Conservation (phyloP, 2,329 filamentous ascomycete species). For the Fragosphaeria purpurea region DNA sequence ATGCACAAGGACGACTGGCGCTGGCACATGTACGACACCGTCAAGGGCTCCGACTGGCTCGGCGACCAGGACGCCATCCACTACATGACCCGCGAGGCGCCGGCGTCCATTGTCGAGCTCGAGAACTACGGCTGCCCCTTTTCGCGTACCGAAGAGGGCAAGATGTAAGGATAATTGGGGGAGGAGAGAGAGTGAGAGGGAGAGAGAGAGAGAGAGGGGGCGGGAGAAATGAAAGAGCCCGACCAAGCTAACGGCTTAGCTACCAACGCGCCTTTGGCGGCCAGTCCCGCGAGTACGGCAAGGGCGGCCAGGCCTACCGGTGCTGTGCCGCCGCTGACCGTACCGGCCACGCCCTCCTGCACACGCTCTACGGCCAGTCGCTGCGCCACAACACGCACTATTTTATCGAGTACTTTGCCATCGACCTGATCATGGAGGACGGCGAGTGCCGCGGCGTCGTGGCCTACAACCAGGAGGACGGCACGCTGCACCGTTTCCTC, state of each 20-base stretch:
- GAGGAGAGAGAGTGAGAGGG: too few species aligned
- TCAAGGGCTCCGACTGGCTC: constrained; percentile 96
- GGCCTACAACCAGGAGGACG: constrained; percentile 98
- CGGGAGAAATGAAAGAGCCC: not conserved
- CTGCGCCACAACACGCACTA: constrained; percentile 98
- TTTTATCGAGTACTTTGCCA: constrained; percentile 98
- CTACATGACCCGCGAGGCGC: constrained; percentile 96
- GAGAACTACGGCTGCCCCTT: constrained; percentile 98
- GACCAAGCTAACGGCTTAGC: constrained; percentile 27
- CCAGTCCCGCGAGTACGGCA: constrained; percentile 88
- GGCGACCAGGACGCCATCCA: constrained; percentile 97
- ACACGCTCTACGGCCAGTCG: constrained; percentile 97
- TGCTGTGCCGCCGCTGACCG: constrained; percentile 93
- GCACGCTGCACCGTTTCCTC: constrained; percentile 92
- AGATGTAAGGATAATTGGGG: constrained; percentile 52
- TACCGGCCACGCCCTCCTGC: constrained; percentile 93
- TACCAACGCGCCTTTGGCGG: constrained; percentile 99
- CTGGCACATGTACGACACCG: constrained; percentile 99
- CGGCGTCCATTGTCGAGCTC: constrained; percentile 82
- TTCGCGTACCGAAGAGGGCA: constrained; percentile 90
- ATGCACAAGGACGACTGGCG: constrained; percentile 99
- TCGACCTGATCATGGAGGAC: constrained; percentile 95
- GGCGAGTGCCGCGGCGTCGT: constrained; percentile 94
- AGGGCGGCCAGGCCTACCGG: constrained; percentile 96
- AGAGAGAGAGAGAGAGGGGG: too few species aligned